Conservation (phyloP, 345 rosid genomes). For the Citrus medica region DNA sequence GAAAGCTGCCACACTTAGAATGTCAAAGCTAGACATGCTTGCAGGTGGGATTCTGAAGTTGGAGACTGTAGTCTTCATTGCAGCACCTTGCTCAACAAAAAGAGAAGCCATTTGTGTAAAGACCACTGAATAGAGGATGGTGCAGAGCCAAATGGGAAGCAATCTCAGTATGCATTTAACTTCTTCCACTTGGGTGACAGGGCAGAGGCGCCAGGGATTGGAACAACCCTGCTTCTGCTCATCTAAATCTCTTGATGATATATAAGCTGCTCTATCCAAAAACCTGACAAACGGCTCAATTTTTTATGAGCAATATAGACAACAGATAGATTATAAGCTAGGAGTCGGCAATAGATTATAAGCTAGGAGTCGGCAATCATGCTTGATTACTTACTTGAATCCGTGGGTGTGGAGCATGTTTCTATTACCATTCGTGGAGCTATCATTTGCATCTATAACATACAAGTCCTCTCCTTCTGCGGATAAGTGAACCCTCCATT, state of each 20-base stretch:
- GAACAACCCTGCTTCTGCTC: conserved; percentile 52
- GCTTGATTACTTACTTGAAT: conserved; percentile 62
- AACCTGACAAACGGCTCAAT: conserved; percentile 42
- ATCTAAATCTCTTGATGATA: conserved; percentile 58
- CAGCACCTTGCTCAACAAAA: conserved; percentile 99
- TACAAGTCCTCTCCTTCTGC: conserved; percentile 42
- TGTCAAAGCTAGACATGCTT: conserved; percentile 98
- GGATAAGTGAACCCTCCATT: conserved; percentile 51
- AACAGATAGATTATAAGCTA: neutral
- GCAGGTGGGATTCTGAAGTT: conserved; percentile 85
- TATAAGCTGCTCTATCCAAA: conserved; percentile 87
- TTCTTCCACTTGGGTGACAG: conserved; percentile 95
- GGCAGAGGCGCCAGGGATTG: conserved; percentile 77
- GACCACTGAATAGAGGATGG: conserved; percentile 90
- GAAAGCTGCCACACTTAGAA: conserved; percentile 82
- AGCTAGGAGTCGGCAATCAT: neutral
- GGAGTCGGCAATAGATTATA: neutral
- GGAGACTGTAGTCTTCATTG: conserved; percentile 77
- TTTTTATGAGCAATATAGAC: neutral
- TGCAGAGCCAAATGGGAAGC: conserved; percentile 97
- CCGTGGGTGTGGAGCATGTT: conserved; percentile 83
- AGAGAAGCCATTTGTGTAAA: conserved; percentile 99
- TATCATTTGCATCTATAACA: conserved; percentile 38
- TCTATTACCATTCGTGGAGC: conserved; percentile 45
- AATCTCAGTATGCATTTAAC: conserved; percentile 93